These are phyloP conservation scores for Alnus rubra DNA, from an alignment of 306 rosid genomes.

Conservation along the genomic window DNA sequence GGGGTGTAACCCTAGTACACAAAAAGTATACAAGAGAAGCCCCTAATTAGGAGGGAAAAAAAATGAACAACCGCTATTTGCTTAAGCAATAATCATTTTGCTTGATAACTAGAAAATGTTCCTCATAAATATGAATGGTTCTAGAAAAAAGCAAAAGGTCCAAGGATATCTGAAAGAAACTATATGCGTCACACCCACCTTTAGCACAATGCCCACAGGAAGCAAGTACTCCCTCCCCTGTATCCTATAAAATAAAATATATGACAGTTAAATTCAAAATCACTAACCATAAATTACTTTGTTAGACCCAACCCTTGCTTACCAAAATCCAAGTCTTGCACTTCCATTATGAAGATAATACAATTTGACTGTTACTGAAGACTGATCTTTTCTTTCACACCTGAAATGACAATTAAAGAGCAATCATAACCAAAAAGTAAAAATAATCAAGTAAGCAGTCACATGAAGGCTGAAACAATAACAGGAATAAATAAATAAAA, in stretches of 20 bases:
- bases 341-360: slow-evolving; percentile 88
- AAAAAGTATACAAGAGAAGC: too few species aligned
- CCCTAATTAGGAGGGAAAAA: too few species aligned
- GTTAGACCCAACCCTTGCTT: slow-evolving; percentile 37
- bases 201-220: slow-evolving; percentile 85
- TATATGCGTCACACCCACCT: slow-evolving; percentile 47
- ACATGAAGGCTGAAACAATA: slow-evolving; percentile 5
- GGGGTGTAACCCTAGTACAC: too few species aligned
- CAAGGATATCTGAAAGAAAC: slow-evolving; percentile 13
- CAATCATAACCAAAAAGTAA: slow-evolving; percentile 17
- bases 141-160: background rate
- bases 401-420: slow-evolving; percentile 38
- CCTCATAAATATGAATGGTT: background rate
- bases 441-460: slow-evolving; percentile 3
- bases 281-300: slow-evolving; percentile 23
- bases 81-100: background rate
- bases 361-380: slow-evolving; percentile 66
- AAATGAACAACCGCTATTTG: background rate
- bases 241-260: slow-evolving; percentile 60
- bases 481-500: background rate
- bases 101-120: background rate
- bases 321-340: slow-evolving; percentile 96
- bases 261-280: slow-evolving; percentile 20
- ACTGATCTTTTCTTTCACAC: slow-evolving; percentile 83
- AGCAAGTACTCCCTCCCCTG: slow-evolving; percentile 86